Base-by-base conservation (phyloP, 805 yeast species). In the Millerago galiae region DNA sequence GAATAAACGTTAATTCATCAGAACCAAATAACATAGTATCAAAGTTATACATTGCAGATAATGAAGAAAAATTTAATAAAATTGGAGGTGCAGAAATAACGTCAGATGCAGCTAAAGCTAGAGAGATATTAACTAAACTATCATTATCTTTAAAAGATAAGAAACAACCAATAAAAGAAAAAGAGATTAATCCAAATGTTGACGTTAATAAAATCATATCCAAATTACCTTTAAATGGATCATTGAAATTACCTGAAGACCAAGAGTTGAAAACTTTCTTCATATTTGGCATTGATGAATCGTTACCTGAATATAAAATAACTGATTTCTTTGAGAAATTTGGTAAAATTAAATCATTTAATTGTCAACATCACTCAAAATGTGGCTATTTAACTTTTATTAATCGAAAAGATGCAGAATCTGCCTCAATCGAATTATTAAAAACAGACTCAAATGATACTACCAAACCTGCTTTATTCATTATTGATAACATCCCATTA, bases 231-330 rank as follows among this genome's bases (percentile, higher is more conserved):
- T 71, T 84, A 44, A 77, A 76, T 34, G 86, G 84, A 1, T 68
- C 72, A n/a, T 56, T 81, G 9, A 45, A 46, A 0, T 67, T 46
- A 2, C 75, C 81, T 0, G 61, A 62, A 28, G 71, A 72, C 40
- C 45, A 55, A 4, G 52, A 60, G 0, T 54, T 75, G n/a, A 71
- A 68, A 40, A 72, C 89, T 0, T 73, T 88, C 41, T 88, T 89
- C 56, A 55, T 89, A 15, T 85, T 81, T 61, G 96, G 96, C 2
- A 67, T 87, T 15, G 80, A 74, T 45, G 75, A 77, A 4, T 77
- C 78, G 13, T 56, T 82, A 7, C 82, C 95, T 0, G 87, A 81
- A 51, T 80, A 79, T 59, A 63, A 65, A 40, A 65, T 88, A 13
- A 56, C 75, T 14, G 76, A 76, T 8, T 68, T 59, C 47, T 77